Evolutionary conservation across 164 flowering plant genomes (phyloP).

Genomic region (Akebia trifoliata): DNA sequence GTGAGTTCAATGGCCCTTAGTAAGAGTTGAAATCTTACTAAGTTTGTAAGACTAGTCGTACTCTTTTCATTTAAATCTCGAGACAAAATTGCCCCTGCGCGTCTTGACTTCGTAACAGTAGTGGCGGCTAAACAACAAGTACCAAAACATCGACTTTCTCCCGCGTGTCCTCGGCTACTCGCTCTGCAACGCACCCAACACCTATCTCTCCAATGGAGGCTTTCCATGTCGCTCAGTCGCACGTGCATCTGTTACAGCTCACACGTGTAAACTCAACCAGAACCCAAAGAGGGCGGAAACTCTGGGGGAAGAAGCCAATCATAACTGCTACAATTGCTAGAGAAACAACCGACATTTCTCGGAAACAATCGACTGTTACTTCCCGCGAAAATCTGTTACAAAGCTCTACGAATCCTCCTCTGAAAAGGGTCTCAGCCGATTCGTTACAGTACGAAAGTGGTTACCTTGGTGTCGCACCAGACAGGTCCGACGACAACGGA

Average conservation of each 20-base stretch:
- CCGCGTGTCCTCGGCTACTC: neutral
- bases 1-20: too few relatives aligned
- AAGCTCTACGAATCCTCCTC: constrained; percentile 9
- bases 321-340: neutral
- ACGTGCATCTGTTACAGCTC: neutral
- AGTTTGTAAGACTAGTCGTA: too few relatives aligned
- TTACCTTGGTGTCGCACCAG: constrained; percentile 54
- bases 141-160: too few relatives aligned
- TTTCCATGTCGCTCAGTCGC: neutral
- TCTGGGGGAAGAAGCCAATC: neutral
- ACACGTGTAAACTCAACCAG: neutral
- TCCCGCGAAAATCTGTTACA: neutral
- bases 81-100: too few relatives aligned
- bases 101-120: too few relatives aligned
- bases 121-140: too few relatives aligned
- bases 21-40: too few relatives aligned
- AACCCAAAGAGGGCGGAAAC: neutral
- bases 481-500: neutral
- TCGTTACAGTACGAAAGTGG: constrained; percentile 82
- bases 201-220: neutral
- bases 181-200: neutral
- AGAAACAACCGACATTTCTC: neutral
- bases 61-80: too few relatives aligned
- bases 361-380: neutral
- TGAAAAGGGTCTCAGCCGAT: constrained; percentile 36